Evolutionary conservation across 495 filamentous ascomycete genomes (phyloP).

Genomic region (Thermochaetoides thermophila): DNA sequence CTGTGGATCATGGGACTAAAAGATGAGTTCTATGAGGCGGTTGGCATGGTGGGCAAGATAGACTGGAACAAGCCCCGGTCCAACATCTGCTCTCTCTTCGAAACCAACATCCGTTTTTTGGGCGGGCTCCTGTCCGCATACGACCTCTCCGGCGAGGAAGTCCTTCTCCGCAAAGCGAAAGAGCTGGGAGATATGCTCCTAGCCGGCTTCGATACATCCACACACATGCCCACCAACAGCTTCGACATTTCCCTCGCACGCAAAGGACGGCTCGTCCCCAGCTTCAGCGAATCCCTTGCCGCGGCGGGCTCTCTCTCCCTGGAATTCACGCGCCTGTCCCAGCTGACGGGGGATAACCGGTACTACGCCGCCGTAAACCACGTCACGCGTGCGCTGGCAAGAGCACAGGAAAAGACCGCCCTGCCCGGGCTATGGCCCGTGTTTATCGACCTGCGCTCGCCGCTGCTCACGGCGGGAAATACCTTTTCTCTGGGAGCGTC

Average conservation of each 20-base stretch:
- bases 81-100: conserved; percentile 49
- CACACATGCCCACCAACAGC: conserved; percentile 66
- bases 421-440: conserved; percentile 76
- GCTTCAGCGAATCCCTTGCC: conserved; percentile 29
- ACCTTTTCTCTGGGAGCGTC: conserved; percentile 54
- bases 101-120: conserved; percentile 66
- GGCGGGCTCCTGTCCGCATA: conserved; percentile 67
- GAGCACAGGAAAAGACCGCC: conserved; percentile 47
- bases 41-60: conserved; percentile 50
- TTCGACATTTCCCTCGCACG: conserved; percentile 44
- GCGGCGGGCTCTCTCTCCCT: conserved; percentile 65
- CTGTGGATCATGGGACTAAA: conserved; percentile 84
- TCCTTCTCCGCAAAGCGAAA: conserved; percentile 61
- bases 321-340: conserved; percentile 75
- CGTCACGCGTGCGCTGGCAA: conserved; percentile 58
- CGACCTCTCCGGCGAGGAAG: conserved; percentile 45
- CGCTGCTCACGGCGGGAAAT: conserved; percentile 16
- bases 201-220: conserved; percentile 77
- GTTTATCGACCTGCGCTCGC: conserved; percentile 39
- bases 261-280: conserved; percentile 40
- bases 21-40: conserved; percentile 66
- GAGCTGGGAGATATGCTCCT: conserved; percentile 76
- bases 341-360: conserved; percentile 63
- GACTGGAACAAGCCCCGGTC: conserved; percentile 60
- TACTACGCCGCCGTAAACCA: conserved; percentile 76